Base-by-base conservation (phyloP, 2,329 filamentous ascomycete species). In the Colletotrichum lindemuthianum region DNA sequence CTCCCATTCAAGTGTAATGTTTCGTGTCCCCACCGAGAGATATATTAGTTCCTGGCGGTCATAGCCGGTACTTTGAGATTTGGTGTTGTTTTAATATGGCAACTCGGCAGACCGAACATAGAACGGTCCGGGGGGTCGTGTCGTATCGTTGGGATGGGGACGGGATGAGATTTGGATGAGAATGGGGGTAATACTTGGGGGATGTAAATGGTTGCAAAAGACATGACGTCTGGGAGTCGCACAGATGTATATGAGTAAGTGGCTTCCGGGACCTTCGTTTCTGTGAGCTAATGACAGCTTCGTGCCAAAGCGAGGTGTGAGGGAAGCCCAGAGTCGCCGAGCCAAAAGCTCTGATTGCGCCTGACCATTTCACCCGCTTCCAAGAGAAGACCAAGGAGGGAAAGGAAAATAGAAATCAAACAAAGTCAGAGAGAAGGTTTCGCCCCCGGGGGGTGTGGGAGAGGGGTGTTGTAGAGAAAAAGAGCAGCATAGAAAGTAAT, bases 321-420 rank as follows among this genome's bases (percentile, higher is more conserved):
- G 54, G 15, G 34, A 58, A 59, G 48, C 60, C 60, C 60, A 63
- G 53, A 53, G 48, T 48, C 60, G 60, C 60, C 54, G 55, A 63
- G 60, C 55, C 48, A 43, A 10, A 34, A 15, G 54, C 48, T 59
- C 60, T 53, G 54, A 53, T 53, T 48, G 49, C 60, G 54, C 48
- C 55, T 59, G 48, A 59, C 48, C 60, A 52, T 41, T 15, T 33
- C 32, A n/a, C 16, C 45, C 51, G 47, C 8, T 53, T 3, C 60
- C 55, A 52, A 63, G 48, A 63, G n/a, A 60, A 48, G 24, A 63
- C 60, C 54, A 50, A 53, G 54, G 43, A 44, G 24, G 39, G 16
- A 54, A 44, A n/a, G 39, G 13, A n/a, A 41, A 48, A 37, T 24
- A 16, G n/a, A 24, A 51, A 55, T 15, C 37, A 40, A 24, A 51